Conservation (phyloP, 2,329 filamentous ascomycete species). For the Botrytis fabae region DNA sequence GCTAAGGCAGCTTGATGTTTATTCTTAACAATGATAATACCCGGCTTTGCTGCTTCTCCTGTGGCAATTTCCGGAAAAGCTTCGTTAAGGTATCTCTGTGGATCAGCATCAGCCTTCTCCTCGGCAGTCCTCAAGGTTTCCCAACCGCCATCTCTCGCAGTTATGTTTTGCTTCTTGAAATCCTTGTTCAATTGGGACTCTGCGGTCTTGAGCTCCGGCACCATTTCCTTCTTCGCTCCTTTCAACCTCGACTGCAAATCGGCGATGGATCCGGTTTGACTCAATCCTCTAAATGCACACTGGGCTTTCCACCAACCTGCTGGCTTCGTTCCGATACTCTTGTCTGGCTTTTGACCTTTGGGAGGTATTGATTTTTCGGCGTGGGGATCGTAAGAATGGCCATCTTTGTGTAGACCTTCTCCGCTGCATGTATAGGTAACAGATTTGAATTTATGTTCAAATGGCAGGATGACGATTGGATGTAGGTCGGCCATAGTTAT, state of each 20-base stretch:
- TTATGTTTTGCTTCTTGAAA: constrained; percentile 25
- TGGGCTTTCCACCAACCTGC: constrained; percentile 31
- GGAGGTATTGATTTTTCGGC: constrained; percentile 27
- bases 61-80: constrained; percentile 26
- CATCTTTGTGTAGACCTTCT: constrained; percentile 30
- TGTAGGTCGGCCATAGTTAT: constrained; percentile 27
- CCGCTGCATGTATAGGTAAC: constrained; percentile 30
- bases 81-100: constrained; percentile 24
- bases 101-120: constrained; percentile 26
- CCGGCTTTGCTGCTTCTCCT: constrained; percentile 28
- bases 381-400: constrained; percentile 27
- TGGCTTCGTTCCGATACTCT: constrained; percentile 26
- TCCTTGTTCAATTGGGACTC: constrained; percentile 29
- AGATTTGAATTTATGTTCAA: constrained; percentile 27
- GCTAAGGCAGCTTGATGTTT: constrained; percentile 19
- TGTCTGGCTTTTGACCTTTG: constrained; percentile 25
- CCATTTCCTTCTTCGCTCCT: constrained; percentile 30
- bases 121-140: constrained; percentile 24
- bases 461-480: constrained; percentile 27
- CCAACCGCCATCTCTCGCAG: constrained; percentile 23
- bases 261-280: constrained; percentile 25
- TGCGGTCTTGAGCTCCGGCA: constrained; percentile 25
- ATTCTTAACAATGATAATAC: constrained; percentile 29
- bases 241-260: constrained; percentile 28
- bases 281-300: constrained; percentile 30